phyloP scores from a whole-genome alignment of 345 rosid species.

The Hypericum androsaemum region DNA sequence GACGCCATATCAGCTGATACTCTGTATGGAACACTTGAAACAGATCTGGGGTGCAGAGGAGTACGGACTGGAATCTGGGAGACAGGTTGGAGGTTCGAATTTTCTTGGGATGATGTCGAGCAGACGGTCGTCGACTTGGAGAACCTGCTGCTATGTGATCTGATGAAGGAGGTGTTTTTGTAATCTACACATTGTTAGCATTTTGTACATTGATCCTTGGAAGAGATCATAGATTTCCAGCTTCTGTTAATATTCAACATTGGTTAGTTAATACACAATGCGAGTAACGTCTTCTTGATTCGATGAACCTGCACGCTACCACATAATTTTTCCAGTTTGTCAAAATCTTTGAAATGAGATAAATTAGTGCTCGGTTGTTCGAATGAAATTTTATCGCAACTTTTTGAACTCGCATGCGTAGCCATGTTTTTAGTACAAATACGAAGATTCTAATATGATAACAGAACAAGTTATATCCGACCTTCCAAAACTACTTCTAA shows the following conservation, averaged over 20 bases:
- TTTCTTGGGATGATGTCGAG: slow-evolving; percentile 40
- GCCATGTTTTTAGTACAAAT: too few relatives aligned
- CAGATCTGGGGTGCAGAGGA: slow-evolving; percentile 42
- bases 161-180: slow-evolving; percentile 47
- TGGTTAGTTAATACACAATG: neutral
- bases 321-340: too few relatives aligned
- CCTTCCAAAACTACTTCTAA: too few relatives aligned
- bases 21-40: slow-evolving; percentile 36
- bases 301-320: too few relatives aligned
- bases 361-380: too few relatives aligned
- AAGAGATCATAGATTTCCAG: neutral
- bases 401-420: too few relatives aligned
- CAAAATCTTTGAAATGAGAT: too few relatives aligned
- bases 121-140: slow-evolving; percentile 47
- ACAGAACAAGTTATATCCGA: too few relatives aligned
- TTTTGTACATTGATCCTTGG: neutral
- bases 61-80: slow-evolving; percentile 57
- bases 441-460: too few relatives aligned
- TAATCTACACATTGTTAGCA: neutral
- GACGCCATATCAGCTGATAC: slow-evolving; percentile 24
- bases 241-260: slow-evolving; percentile 16
- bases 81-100: slow-evolving; percentile 61
- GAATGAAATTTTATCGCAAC: too few relatives aligned
- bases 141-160: slow-evolving; percentile 35
- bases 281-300: too few relatives aligned